Base-by-base conservation (phyloP, 768 basidiomycete species). In the Kwoniella pini region DNA sequence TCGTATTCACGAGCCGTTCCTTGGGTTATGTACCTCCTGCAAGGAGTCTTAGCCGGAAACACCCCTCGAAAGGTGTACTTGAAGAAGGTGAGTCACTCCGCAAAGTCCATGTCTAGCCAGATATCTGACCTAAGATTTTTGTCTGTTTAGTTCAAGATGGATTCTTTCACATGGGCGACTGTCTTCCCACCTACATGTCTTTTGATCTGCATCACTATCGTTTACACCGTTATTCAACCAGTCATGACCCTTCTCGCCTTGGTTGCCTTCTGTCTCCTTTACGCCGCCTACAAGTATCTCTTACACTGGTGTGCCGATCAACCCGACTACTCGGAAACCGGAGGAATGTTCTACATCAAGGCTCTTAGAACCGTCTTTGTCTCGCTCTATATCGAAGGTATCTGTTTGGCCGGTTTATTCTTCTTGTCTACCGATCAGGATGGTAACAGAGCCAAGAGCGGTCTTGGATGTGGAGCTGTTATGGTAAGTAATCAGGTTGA, bases 291-390 rank as follows among this genome's bases (percentile, higher is more conserved):
- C 76, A 78, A 77, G 64, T 78, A 79, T 74, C 64, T 70, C 43
- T 69, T 79, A 43, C 60, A 65, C 38, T 80, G 79, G 79, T 75
- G 74, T 58, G 71, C 73, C 62, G 79, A 79, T 51, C 78, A 79
- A 66, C 71, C 72, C 31, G 76, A 76, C 46, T 59, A 63, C 13
- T 65, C 72, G 49, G 80, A 80, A 61, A 78, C 80, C n/a, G 79
- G 79, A n/a, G 80, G 80, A 28, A 68, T 73, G 24, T 80, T 75
- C 70, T 80, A 79, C 73, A 75, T 78, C 60, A 77, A 75, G 57
- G 80, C 78, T 12, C 65, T 80, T 43, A 69, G 72, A 36, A 77
- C 79, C 30, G 67, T 80, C 64, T 79, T 80, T 48, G 74, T 77
- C 51, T 62, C 70, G 2, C 64, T 80, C 6, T 80, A 80, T 68